Base-by-base conservation (phyloP, 495 filamentous ascomycete species). In the Podospora appendiculata region DNA sequence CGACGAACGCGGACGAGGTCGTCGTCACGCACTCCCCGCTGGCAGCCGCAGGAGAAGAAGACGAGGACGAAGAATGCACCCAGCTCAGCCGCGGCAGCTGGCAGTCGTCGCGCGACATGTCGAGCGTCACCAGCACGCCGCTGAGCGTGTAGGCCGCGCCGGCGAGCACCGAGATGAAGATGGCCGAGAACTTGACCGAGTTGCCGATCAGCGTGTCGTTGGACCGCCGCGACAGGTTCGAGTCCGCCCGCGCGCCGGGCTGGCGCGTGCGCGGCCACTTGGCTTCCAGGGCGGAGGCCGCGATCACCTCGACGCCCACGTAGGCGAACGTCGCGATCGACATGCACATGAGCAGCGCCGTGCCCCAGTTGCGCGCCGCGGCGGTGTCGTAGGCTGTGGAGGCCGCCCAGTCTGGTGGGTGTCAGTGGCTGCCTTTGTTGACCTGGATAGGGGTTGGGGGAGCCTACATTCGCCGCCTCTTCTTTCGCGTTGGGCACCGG, bases 251-350 rank as follows among this genome's bases (percentile, higher is more conserved):
- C 25, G 25, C 25, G 60, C 35, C 60, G 55, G 39, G 45, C 39
- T 10, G 57, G 60, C 34, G 51, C 58, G 48, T 41, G 58, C 64
- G 43, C 44, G 55, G 17, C 59, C 57, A 48, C 19, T 57, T 56
- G 16, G 71, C 72, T 55, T 76, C 73, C 11, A 66, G 62, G 17
- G 72, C 70, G 25, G 67, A 70, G 0, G 72, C 70, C 5, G 72
- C 56, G 6, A 72, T 68, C 19, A 71, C 66, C 39, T 76, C 73
- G 32, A 71, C 65, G 12, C 73, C 73, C 38, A 70, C 65, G 44
- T 65, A 76, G 18, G 69, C 59, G 47, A 73, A 76, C 41, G 70
- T 70, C 13, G 71, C 72, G 3, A 67, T 60, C 1, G 65, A 69
- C 14, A 70, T 53, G 38, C 58, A 70, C 17, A 69, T 74, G 52